Evolutionary conservation across 2,329 filamentous ascomycete species (phyloP).

Genomic region (Hymenoscyphus repandus): DNA sequence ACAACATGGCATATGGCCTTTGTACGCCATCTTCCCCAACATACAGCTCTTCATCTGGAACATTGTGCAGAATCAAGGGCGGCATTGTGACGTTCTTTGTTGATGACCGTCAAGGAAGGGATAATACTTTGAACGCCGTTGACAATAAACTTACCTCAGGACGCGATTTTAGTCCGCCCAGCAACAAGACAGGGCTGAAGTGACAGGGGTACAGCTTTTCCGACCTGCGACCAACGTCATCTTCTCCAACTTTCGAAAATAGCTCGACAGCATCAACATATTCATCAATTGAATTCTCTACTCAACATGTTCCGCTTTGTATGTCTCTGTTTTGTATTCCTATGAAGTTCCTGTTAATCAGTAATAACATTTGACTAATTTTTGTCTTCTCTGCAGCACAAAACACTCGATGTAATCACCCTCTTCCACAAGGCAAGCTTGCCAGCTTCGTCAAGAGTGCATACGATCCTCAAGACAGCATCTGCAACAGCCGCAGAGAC

Average conservation of each 20-base stretch:
- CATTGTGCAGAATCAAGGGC: conserved; percentile 62
- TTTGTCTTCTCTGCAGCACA: conserved; percentile 48
- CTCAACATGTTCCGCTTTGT: conserved; percentile 34
- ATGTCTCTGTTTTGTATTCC: conserved; percentile 11
- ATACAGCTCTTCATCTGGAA: conserved; percentile 63
- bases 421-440: conserved; percentile 85
- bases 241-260: neutral
- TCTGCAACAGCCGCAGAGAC: conserved; percentile 63
- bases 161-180: too few species aligned
- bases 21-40: conserved; percentile 60
- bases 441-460: conserved; percentile 66
- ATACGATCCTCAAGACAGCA: conserved; percentile 73
- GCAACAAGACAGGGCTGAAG: neutral
- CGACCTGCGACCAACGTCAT: conserved; percentile 10
- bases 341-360: neutral
- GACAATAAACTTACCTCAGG: too few species aligned
- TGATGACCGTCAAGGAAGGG: neutral
- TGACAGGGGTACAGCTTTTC: neutral
- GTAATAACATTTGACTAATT: neutral
- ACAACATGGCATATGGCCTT: conserved; percentile 62
- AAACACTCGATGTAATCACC: conserved; percentile 84
- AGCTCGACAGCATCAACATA: neutral
- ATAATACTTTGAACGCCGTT: neutral
- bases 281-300: neutral
- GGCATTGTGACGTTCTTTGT: conserved; percentile 41